These are phyloP conservation scores for Secale cereale DNA, from an alignment of 176 grass and related monocot species.

Conservation along the genomic window DNA sequence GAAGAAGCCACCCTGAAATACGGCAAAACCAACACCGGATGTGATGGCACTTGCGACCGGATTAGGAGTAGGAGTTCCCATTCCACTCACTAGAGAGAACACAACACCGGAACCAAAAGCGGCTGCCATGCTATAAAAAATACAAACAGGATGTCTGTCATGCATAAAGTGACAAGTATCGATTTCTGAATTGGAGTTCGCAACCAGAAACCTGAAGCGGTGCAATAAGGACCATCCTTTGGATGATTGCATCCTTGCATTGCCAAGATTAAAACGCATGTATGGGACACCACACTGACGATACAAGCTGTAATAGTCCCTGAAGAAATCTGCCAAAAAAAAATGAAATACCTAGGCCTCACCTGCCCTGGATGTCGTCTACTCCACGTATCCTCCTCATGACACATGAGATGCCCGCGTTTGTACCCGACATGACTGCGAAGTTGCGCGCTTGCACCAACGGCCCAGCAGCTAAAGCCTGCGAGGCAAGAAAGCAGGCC, in stretches of 20 bases:
- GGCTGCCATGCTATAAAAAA: conserved; percentile 68
- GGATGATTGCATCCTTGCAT: neutral
- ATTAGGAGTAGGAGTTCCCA: conserved; percentile 69
- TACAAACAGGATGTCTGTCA: conserved; percentile 30
- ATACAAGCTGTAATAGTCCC: neutral
- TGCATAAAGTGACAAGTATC: neutral
- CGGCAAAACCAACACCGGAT: conserved; percentile 69
- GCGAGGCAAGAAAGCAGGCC: neutral
- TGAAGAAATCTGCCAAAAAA: neutral
- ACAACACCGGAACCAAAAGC: conserved; percentile 93
- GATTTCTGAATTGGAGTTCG: neutral
- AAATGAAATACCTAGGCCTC: conserved; percentile 17
- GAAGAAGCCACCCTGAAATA: conserved; percentile 90
- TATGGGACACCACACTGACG: neutral
- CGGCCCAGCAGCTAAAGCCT: conserved; percentile 72
- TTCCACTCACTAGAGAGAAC: conserved; percentile 90
- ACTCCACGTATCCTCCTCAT: conserved; percentile 88
- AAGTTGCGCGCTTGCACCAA: conserved; percentile 91
- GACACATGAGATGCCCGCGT: conserved; percentile 77
- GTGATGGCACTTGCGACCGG: conserved; percentile 51
- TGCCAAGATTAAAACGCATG: neutral
- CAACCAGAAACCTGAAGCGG: neutral
- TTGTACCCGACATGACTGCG: conserved; percentile 83
- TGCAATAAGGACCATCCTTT: neutral
- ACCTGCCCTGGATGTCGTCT: conserved; percentile 84